Base-by-base conservation (phyloP, 805 yeast species). In the Ogataea parapolymorpha region DNA sequence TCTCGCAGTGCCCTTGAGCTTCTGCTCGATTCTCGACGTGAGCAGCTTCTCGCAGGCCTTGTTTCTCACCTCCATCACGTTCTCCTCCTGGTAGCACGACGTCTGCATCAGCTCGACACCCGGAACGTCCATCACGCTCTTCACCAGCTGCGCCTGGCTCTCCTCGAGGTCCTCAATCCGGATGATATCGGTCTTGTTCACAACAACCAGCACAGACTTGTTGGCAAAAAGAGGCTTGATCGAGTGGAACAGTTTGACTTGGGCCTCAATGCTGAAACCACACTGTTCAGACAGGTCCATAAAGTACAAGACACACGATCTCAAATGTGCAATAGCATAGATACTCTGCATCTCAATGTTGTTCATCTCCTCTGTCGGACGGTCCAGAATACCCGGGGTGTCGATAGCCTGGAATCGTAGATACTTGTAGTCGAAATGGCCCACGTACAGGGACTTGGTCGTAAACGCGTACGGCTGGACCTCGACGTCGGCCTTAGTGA, bases 381-480 rank as follows among this genome's bases (percentile, higher is more conserved):
- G 82, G 68, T 93, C 99, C 64, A 93, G 74, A 58, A 93, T 90
- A 73, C 99, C 99, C 25, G 99, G 99, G 27, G 99, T 93, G 68
- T 93, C 99, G 61, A 93, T 93, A 42, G 98, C 99, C 73, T 93
- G 99, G 74, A 93, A 93, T 61, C 99, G 77, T 61, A 93, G 73
- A 67, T 93, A 95, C 71, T 93, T 93, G 73, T 93, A 93, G 71
- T 93, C 99, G 64, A 93, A 93, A 71, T 93, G 99, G 54, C 99
- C 99, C 44, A 93, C 99, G 58, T 88, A 93, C 56, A 93, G 72
- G 24, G 96, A 86, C 71, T 93, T 93, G 47, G 99, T 93, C 54
- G 99, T 93, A 81, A 93, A 93, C 25, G 99, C 99, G 67, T 93
- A 93, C 30, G 99, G 99, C 68, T 93, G 99, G 47, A 93, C 99